phyloP scores from a whole-genome alignment of 2,329 filamentous ascomycete species.

The Alternaria sp. region DNA sequence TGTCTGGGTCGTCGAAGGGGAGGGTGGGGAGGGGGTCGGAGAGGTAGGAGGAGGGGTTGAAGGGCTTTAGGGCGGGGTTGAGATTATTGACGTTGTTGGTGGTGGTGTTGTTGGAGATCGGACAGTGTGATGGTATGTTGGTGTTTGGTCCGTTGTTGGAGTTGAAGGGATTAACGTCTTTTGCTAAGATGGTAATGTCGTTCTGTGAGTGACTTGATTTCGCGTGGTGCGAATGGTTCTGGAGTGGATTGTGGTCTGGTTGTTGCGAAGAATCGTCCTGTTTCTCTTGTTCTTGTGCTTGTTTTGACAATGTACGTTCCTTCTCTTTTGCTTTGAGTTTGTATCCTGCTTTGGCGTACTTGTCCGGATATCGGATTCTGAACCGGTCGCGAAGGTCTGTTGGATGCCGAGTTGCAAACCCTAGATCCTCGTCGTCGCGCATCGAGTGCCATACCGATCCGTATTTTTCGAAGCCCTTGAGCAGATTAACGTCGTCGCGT shows the following conservation, averaged over 20 bases:
- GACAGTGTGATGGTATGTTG: background rate
- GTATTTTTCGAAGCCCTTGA: conserved; percentile 64
- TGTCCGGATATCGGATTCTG: conserved; percentile 63
- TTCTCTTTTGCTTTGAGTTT: conserved; percentile 46
- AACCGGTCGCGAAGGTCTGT: conserved; percentile 69
- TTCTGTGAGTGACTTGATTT: background rate
- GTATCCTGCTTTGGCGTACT: conserved; percentile 59
- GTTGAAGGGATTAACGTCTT: background rate
- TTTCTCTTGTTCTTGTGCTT: background rate
- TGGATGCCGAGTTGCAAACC: conserved; percentile 57
- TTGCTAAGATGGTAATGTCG: background rate
- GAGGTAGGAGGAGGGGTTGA: conserved; percentile 10
- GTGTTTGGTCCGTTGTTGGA: background rate
- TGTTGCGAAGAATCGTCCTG: background rate
- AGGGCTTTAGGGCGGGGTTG: conserved; percentile 2
- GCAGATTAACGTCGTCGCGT: conserved; percentile 63
- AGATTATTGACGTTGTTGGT: background rate
- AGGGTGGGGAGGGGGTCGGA: conserved; percentile 10
- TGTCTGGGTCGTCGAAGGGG: conserved; percentile 14
- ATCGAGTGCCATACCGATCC: conserved; percentile 67
- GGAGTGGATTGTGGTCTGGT: too few species aligned
- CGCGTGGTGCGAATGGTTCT: background rate
- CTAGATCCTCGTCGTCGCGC: conserved; percentile 60
- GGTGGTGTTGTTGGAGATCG: background rate
- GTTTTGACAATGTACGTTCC: conserved; percentile 14